Evolutionary conservation across 768 basidiomycete genomes (phyloP), one percentile per base, ranked within the genome.

Genomic region (Lyophyllum atratum): DNA sequence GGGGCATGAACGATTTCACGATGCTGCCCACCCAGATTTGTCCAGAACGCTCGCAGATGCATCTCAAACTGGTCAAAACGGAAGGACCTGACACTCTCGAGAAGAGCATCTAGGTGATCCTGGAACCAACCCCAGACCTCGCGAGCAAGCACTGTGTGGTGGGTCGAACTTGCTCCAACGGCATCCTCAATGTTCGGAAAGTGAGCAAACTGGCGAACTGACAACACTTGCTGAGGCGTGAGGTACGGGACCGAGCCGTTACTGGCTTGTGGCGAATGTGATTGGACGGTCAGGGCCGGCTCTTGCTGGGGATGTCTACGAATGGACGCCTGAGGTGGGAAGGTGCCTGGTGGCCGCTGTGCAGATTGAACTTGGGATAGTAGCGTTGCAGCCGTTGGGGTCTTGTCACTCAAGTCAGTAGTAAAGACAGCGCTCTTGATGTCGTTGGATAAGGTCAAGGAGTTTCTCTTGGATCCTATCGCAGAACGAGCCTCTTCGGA

Each of bases 111-210:
- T 59, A 94, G 79, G 76, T 96, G 94, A 55, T 93, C 89, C 70
- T 91, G 89, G 79, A 96, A 96, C 87, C 91, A 92, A 28, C 79
- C 82, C 94, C 94, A 96, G 6, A 93, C 90, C 70, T 92, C 91
- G 62, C 90, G 84, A 26, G 90, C 93, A 58, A 87, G 87, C 21
- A 92, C 85, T 83, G 63, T 93, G 88, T 26, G 90, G 78, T 45
- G 90, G n/a, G 86, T 83, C 11, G 89, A 88, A 65, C 78, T 86
- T 25, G 83, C 78, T 47, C 87, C 88, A 37, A 93, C 82, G 21
- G 91, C 91, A 73, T 94, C 92, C 59, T 92, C 92, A 60, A 94
- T 90, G 46, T 85, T 86, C 2, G 93, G 93, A 74, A 94, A 95
- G 63, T 88, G 85, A 0, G 87, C 80, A 64, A 92, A 77, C 53